A percentile compares a stretch with the other conserved stretches of the same genome.
Evolutionary conservation across 2,329 filamentous ascomycete species (phyloP).

Genomic region (Venturia nashicola): DNA sequence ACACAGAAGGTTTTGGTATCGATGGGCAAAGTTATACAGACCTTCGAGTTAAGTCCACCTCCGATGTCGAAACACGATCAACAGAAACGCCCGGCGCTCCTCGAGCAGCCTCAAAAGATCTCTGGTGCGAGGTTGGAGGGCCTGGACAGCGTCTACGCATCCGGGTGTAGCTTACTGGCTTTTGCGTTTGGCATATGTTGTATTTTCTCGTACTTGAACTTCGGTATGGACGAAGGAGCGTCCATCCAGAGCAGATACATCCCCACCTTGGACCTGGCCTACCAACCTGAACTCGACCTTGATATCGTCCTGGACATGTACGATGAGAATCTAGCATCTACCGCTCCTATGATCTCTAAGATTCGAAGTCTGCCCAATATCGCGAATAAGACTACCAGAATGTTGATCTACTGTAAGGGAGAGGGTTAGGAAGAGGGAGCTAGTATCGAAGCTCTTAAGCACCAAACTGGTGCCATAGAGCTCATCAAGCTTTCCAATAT

Average conservation of each 20-base stretch:
- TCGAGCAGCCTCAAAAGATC: not conserved
- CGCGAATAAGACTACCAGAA: slow-evolving; percentile 11
- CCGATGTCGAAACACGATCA: not conserved
- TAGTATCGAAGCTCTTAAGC: slow-evolving; percentile 13
- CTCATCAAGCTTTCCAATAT: slow-evolving; percentile 24
- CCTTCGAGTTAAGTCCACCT: not conserved
- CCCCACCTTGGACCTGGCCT: slow-evolving; percentile 14
- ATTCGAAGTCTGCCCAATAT: slow-evolving; percentile 16
- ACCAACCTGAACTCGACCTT: slow-evolving; percentile 14
- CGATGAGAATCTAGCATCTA: slow-evolving; percentile 20
- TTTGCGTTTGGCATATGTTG: not conserved
- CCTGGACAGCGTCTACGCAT: not conserved
- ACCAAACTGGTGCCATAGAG: slow-evolving; percentile 16
- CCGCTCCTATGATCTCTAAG: slow-evolving; percentile 15
- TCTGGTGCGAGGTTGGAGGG: not conserved
- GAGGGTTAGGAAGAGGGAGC: slow-evolving; percentile 11
- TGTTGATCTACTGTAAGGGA: slow-evolving; percentile 23
- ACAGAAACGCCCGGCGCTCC: not conserved
- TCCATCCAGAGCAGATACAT: not conserved
- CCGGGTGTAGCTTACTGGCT: not conserved
- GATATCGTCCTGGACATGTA: slow-evolving; percentile 29
- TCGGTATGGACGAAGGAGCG: not conserved
- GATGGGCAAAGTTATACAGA: not conserved
- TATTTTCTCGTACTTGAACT: not conserved
- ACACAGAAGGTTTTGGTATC: not conserved